phyloP scores from a whole-genome alignment of 2,329 filamentous ascomycete genomes.

The Penicillium digitatum region DNA sequence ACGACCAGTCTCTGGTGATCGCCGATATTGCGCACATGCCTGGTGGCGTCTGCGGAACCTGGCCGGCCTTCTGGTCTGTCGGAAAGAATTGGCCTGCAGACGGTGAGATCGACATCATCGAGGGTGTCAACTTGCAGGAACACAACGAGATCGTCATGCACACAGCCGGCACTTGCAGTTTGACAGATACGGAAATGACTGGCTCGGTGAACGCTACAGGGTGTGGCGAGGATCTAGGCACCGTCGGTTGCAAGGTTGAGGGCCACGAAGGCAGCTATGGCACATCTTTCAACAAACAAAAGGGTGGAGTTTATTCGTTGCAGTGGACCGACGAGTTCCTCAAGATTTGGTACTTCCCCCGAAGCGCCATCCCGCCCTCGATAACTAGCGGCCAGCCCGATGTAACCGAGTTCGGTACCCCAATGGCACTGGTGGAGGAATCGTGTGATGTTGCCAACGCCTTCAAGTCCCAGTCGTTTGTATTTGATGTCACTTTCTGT shows the following conservation, averaged over 20 bases:
- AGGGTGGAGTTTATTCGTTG: constrained; percentile 50
- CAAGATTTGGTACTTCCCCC: constrained; percentile 52
- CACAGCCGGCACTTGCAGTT: constrained; percentile 44
- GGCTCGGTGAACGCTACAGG: constrained; percentile 48
- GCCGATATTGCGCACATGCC: constrained; percentile 50
- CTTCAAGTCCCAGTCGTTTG: constrained; percentile 42
- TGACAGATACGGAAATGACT: constrained; percentile 46
- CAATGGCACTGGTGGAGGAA: constrained; percentile 45
- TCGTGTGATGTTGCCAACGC: constrained; percentile 40
- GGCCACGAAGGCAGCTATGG: constrained; percentile 48
- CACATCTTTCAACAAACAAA: constrained; percentile 49
- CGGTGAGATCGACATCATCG: constrained; percentile 52
- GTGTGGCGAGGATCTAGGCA: constrained; percentile 45
- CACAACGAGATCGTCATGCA: constrained; percentile 49
- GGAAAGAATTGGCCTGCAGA: constrained; percentile 41
- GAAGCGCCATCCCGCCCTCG: constrained; percentile 44
- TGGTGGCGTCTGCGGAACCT: constrained; percentile 47
- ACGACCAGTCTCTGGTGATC: constrained; percentile 46
- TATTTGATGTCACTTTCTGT: constrained; percentile 54
- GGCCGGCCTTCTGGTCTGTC: constrained; percentile 50
- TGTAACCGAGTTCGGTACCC: constrained; percentile 45
- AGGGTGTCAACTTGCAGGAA: constrained; percentile 48
- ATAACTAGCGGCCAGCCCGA: constrained; percentile 44
- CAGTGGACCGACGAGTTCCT: constrained; percentile 47
- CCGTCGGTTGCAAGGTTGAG: constrained; percentile 41